Conservation (phyloP, 495 filamentous ascomycete genomes). For the Hypoxylon fragiforme region DNA sequence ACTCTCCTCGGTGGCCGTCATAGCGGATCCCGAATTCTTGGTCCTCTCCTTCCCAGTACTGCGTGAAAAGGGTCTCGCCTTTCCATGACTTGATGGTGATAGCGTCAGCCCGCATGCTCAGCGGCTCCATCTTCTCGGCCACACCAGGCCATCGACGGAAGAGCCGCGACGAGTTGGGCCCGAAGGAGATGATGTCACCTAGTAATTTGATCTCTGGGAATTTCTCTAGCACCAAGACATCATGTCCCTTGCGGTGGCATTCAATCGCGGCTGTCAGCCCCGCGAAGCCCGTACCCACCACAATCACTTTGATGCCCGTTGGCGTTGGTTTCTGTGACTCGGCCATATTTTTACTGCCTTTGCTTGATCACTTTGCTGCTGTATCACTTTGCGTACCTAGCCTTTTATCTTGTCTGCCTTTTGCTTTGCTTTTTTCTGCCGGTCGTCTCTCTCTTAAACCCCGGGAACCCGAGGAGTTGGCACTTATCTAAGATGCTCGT, state of each 20-base stretch:
- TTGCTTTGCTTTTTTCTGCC: background rate
- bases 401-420: no score
- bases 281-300: conserved; percentile 64
- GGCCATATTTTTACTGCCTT: conserved; percentile 36
- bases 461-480: background rate
- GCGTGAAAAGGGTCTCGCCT: conserved; percentile 39
- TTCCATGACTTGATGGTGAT: conserved; percentile 40
- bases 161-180: conserved; percentile 51
- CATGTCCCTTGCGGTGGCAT: conserved; percentile 63
- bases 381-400: background rate
- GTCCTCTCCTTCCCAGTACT: conserved; percentile 47
- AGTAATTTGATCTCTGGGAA: conserved; percentile 50
- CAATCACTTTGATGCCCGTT: conserved; percentile 58
- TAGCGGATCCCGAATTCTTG: conserved; percentile 50
- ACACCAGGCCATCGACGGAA: conserved; percentile 55
- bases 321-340: conserved; percentile 22
- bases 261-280: conserved; percentile 65
- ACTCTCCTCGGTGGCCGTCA: conserved; percentile 66
- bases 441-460: conserved; percentile 8
- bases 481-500: conserved; percentile 1
- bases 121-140: conserved; percentile 50
- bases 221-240: conserved; percentile 57
- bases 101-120: conserved; percentile 51
- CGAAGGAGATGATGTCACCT: conserved; percentile 58
- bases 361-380: background rate